Base-by-base conservation (phyloP, 306 rosid genomes). In the Parietaria judaica region DNA sequence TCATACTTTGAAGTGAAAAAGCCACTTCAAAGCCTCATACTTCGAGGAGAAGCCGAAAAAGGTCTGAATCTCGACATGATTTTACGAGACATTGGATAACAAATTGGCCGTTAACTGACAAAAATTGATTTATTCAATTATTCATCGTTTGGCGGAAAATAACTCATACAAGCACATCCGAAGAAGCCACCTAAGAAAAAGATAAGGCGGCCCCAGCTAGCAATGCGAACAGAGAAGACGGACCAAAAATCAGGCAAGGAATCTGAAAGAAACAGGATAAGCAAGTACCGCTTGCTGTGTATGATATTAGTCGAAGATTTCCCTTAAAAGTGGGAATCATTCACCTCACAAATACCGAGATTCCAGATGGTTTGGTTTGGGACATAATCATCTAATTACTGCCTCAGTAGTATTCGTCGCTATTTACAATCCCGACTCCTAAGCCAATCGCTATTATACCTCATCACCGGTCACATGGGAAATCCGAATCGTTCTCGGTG, bases 361-460 rank as follows among this genome's bases (percentile, higher is more conserved):
- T 59, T 60, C 36, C 15, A 12, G 46, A 57, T 5, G n/a, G 43
- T 60, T 44, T 44, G 53, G 50, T 46, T 7, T 46, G 43, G 43
- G 31, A 51, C 63, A 63, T 51, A 38, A 52, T 14, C 17, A 41
- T 60, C 51, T 15, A 45, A 43, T 9, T 60, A 60, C 2, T 60
- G 36, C 51, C 64, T 60, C 64, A 3, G 6, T 8, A 23, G 31
- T 11, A 41, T 10, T 34, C n/a, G 34, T 34, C 15, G 13, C 51
- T 74, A 75, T 79, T 72, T 75, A 79, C 81, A 76, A 69, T 72
- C 52, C 76, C 71, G 76, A 65, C 54, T 36, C 36, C 50, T 45
- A 41, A 61, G 10, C 15, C 38, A 23, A 43, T 37, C 52, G 8
- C 54, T 14, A 23, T 23, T 23, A 56, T 14, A 56, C 36, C 46